Base-by-base conservation (phyloP, 2,329 filamentous ascomycete genomes). In the Beauveria rudraprayagi region DNA sequence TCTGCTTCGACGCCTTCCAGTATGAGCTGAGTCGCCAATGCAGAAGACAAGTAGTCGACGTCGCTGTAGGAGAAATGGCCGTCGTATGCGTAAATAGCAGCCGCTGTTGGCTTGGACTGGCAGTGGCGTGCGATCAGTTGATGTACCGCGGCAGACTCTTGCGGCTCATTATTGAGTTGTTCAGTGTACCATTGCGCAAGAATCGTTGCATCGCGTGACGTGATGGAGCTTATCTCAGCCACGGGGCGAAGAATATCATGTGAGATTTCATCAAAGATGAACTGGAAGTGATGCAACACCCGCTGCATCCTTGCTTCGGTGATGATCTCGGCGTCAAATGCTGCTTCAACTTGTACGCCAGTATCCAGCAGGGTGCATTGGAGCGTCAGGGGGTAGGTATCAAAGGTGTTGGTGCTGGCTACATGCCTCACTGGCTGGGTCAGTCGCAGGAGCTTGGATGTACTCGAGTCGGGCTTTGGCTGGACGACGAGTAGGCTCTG, bases 51-150 rank as follows among this genome's bases (percentile, higher is more conserved):
- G 1, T 46, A 17, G 30, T 68, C 65, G 2, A 78, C 67, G 37
- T 78, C 70, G 51, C 66, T 55, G 62, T 78, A 78, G 11, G 75
- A 75, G 57, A 77, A 72, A 44, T 67, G 62, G 14, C 77, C 77
- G 61, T 79, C 77, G 75, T 75, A 78, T 3, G 46, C 46, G 28
- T 48, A 1, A 6, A 48, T 24, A 3, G 46, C 46, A 26, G 6
- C 17, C 14, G 24, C 46, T n/a, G 22, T 8, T 9, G 46, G 24
- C 8, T 7, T 24, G 9, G 14, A 3, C 3, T 28, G 5, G 24
- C 46, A 73, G 47, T 72, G 72, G n/a, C 72, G 67, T 3, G 70
- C 68, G 56, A 79, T 70, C 53, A 77, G 62, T 48, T 76, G 71
- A 60, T 78, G 76, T 67, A 78, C 76, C 53, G 72, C 74, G 6